Evolutionary conservation across 768 basidiomycete genomes (phyloP), one percentile per base, ranked within the genome.

Genomic region (Boletales sp.): DNA sequence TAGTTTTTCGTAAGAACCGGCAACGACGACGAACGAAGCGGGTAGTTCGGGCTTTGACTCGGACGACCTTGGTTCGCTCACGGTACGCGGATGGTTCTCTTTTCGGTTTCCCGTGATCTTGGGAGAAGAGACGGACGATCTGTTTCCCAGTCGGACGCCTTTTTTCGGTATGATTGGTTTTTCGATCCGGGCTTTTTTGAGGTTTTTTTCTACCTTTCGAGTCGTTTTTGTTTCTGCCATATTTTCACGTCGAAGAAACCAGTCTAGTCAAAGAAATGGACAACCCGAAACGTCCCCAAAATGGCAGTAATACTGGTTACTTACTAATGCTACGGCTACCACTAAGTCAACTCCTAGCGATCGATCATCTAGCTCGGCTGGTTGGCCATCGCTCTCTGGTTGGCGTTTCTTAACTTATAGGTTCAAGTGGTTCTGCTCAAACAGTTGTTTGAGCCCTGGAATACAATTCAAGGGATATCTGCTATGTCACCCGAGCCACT

Each of bases 1-100:
- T 14, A 98, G 75, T 62, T 94, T 97, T 74, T 99, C 97, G 68
- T 98, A 99, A 15, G 94, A 91, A 0, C 97, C 97, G 1, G 86
- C 90, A 21, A 97, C 74, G 55, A 98, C 69, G 68, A 90, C 86
- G 77, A 97, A 97, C 3, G 83, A 80, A 0, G 71, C 65, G 0
- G 86, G 81, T 11, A 80, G 70, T 1, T 32, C 39, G 9, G 55
- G 29, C 47, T 51, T 27, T 35, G 61, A 19, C 0, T n/a, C n/a
- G n/a, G 59, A 39, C 5, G 30, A 19, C 31, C 55, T 47, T 43
- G 31, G n/a, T 27, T 40, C 30, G 17, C n/a, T 40, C 29, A 29
- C 34, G 7, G 38, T 19, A 5, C 41, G 29, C 2, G 12, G 17
- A 36, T n/a, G 38, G 5, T 51, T 53, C 29, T 44, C 49, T 42